These are phyloP conservation scores for Mortierella sp. DNA, from an alignment of 371 early-diverging fungal species.

Conservation along the genomic window DNA sequence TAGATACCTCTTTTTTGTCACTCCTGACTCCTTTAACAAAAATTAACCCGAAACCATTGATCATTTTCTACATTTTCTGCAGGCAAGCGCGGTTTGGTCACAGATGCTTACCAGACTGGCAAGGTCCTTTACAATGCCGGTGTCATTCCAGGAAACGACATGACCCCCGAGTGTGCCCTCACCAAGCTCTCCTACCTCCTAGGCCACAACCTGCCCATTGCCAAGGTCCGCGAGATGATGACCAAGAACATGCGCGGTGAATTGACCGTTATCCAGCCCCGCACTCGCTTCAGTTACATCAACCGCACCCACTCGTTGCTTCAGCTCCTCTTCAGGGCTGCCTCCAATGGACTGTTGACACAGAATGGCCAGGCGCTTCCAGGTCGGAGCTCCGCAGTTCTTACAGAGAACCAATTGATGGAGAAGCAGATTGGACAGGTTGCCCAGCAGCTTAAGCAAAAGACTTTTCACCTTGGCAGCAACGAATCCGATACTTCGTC, in stretches of 20 bases:
- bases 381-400: constrained; percentile 17
- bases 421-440: constrained; percentile 10
- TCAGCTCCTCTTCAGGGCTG: constrained; percentile 62
- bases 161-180: constrained; percentile 97
- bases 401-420: constrained; percentile 12
- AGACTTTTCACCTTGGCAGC: constrained; percentile 13
- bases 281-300: constrained; percentile 68
- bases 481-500: constrained; percentile 17
- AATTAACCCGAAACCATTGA: no score
- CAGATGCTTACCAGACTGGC: constrained; percentile 93
- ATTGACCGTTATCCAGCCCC: constrained; percentile 79
- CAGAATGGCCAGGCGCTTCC: constrained; percentile 2
- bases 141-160: constrained; percentile 96
- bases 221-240: constrained; percentile 84
- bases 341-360: constrained; percentile 32
- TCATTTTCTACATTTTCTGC: neutral
- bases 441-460: neutral
- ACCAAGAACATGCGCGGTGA: constrained; percentile 93
- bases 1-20: neutral
- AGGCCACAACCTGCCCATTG: constrained; percentile 74
- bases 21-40: no score
- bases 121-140: constrained; percentile 85
- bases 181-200: constrained; percentile 95
- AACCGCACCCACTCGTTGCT: constrained; percentile 67
- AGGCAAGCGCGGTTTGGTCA: constrained; percentile 88